These are phyloP conservation scores for Albizia julibrissin DNA, from an alignment of 306 rosid species.

Conservation along the genomic window DNA sequence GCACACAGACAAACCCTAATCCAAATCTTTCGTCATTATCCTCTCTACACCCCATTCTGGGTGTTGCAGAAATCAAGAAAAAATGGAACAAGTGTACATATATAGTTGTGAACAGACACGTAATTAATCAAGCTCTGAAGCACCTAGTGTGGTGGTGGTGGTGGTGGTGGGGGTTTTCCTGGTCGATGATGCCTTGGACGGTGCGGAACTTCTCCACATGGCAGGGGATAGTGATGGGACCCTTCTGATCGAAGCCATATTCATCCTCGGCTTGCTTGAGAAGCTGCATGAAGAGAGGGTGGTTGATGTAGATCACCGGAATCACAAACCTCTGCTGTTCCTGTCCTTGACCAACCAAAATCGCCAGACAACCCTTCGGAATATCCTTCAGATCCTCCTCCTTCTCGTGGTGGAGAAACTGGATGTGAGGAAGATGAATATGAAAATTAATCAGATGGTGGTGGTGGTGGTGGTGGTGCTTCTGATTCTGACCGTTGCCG, in stretches of 20 bases:
- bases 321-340: constrained; percentile 77
- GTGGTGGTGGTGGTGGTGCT: constrained; percentile 10
- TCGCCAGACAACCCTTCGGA: constrained; percentile 82
- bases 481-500: not conserved
- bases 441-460: constrained; percentile 56
- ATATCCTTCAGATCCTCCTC: constrained; percentile 47
- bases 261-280: constrained; percentile 87
- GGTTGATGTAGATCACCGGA: constrained; percentile 85
- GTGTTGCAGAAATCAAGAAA: constrained; percentile 25
- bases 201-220: constrained; percentile 73
- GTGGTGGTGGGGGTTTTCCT: constrained; percentile 42
- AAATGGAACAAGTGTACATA: constrained; percentile 9
- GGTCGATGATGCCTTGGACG: constrained; percentile 66
- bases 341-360: constrained; percentile 76
- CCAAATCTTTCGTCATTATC: constrained; percentile 32
- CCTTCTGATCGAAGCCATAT: constrained; percentile 79
- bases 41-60: constrained; percentile 35
- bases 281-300: constrained; percentile 74
- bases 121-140: constrained; percentile 56
- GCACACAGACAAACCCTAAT: constrained; percentile 30
- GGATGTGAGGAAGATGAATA: constrained; percentile 54
- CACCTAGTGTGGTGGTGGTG: constrained; percentile 60
- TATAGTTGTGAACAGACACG: not conserved
- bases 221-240: constrained; percentile 91
- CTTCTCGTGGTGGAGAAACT: constrained; percentile 45